Evolutionary conservation across 331 rosid species (phyloP).

Genomic region (Prunus yedoensis): DNA sequence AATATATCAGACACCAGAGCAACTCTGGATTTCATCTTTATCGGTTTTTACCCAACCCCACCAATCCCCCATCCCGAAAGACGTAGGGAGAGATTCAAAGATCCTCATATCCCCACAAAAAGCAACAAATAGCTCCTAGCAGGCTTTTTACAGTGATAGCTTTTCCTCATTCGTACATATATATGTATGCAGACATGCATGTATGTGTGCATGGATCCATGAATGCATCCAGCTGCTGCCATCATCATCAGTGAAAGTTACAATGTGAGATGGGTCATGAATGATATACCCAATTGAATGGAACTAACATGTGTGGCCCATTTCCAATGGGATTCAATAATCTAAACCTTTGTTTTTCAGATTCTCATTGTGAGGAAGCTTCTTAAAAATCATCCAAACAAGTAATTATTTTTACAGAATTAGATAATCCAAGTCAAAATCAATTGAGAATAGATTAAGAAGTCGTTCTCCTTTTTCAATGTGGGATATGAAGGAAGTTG

Average conservation of each 20-base stretch:
- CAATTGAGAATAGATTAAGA: too few relatives aligned
- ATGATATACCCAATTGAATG: not conserved
- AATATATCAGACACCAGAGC: conserved; percentile 20
- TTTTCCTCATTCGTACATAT: conserved; percentile 49
- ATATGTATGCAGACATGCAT: not conserved
- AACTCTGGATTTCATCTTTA: conserved; percentile 48
- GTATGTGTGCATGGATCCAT: not conserved
- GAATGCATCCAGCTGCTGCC: not conserved
- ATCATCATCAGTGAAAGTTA: not conserved
- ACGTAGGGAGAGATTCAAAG: conserved; percentile 32
- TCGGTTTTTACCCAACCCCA: conserved; percentile 50
- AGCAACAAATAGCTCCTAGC: conserved; percentile 59
- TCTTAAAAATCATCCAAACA: too few relatives aligned
- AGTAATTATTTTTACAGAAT: too few relatives aligned
- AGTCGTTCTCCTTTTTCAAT: too few relatives aligned
- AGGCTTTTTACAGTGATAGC: conserved; percentile 50
- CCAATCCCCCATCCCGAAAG: conserved; percentile 23
- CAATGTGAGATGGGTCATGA: not conserved
- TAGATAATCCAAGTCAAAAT: too few relatives aligned
- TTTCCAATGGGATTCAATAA: not conserved
- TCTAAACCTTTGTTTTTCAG: not conserved
- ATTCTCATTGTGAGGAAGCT: not conserved
- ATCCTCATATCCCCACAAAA: conserved; percentile 64
- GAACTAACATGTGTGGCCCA: not conserved
- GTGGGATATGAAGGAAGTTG: too few relatives aligned